Percentiles rank a stretch among this genome's conserved stretches.
Evolutionary conservation across 495 filamentous ascomycete species (phyloP).

Genomic region (Rhypophila decipiens): DNA sequence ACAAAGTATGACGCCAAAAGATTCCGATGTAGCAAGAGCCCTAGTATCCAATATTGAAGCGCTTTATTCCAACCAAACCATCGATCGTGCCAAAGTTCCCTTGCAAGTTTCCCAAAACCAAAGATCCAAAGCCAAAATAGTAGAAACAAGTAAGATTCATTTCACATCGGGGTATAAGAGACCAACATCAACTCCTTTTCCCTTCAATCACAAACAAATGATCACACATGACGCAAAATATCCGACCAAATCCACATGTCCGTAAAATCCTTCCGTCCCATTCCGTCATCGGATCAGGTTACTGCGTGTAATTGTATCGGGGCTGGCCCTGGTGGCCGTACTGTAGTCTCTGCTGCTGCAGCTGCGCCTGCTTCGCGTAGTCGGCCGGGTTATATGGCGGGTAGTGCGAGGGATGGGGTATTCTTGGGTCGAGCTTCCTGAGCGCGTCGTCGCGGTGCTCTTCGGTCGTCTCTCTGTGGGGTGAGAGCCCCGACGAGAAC

Average conservation of each 20-base stretch:
- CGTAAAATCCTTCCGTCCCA: neutral
- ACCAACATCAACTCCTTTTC: neutral
- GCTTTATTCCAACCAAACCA: too few species aligned
- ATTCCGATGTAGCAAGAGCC: too few species aligned
- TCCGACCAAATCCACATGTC: neutral
- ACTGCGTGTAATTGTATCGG: slow-evolving; percentile 13
- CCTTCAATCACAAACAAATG: neutral
- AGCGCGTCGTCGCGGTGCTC: slow-evolving; percentile 28
- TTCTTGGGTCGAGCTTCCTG: slow-evolving; percentile 14
- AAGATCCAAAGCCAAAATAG: too few species aligned
- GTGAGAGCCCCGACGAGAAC: slow-evolving; percentile 27
- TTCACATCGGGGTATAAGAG: neutral
- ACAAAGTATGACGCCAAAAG: too few species aligned
- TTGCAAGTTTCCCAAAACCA: neutral
- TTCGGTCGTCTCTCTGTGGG: slow-evolving; percentile 35
- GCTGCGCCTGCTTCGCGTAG: slow-evolving; percentile 26
- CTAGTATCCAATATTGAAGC: too few species aligned
- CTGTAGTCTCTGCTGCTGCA: slow-evolving; percentile 9
- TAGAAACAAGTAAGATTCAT: neutral
- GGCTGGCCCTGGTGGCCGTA: slow-evolving; percentile 13
- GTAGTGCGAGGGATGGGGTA: slow-evolving; percentile 16
- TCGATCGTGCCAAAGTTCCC: neutral
- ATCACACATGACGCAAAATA: too few species aligned
- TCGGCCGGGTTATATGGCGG: slow-evolving; percentile 40
- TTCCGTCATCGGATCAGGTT: neutral